Evolutionary conservation across 2,329 filamentous ascomycete species (phyloP), one percentile per base, ranked within the genome.

Genomic region (Fragosphaeria purpurea): DNA sequence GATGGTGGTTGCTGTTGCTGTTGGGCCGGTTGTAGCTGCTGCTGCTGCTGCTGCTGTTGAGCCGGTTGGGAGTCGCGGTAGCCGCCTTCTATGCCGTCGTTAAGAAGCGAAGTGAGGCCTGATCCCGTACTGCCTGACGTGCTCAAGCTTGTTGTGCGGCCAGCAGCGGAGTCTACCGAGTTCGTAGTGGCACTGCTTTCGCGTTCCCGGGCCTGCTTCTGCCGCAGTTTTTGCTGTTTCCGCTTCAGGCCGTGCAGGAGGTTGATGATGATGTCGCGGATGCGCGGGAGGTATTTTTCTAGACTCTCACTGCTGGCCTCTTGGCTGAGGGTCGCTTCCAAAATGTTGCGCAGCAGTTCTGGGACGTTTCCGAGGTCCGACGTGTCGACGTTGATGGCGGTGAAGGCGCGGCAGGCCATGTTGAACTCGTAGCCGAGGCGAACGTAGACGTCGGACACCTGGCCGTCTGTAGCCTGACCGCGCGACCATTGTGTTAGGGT

Each of bases 341-440:
- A 78, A 51, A 98, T 97, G 53, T 83, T 83, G 60, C 93, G 83
- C 56, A 98, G 71, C 53, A 90, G 74, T 65, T 98, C 93, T 6
- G 93, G 93, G 3, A 98, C 93, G 59, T 95, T 95, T 51, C 93
- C 93, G 10, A 98, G 76, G 66, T 98, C 93, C 32, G 82, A 80
- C 1, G 90, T 96, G 62, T 98, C 93, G 56, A 98, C 93, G 55
- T 94, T 93, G 62, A 98, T 98, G 52, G 90, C 88, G 61, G 88
- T 88, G 69, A 98, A 98, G 55, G 93, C 91, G 50, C 93, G 85
- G 67, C 91, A 97, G 33, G 93, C 93, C 73, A 98, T 93, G 69
- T 98, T 98, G 76, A 98, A 98, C 69, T 98, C 93, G 69, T 98
- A 98, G 44, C 93, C 93, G 55, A 98, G 73, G 54, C 93, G 85